Conservation (phyloP, 2,329 filamentous ascomycete genomes). For the Fusarium sublunatum region DNA sequence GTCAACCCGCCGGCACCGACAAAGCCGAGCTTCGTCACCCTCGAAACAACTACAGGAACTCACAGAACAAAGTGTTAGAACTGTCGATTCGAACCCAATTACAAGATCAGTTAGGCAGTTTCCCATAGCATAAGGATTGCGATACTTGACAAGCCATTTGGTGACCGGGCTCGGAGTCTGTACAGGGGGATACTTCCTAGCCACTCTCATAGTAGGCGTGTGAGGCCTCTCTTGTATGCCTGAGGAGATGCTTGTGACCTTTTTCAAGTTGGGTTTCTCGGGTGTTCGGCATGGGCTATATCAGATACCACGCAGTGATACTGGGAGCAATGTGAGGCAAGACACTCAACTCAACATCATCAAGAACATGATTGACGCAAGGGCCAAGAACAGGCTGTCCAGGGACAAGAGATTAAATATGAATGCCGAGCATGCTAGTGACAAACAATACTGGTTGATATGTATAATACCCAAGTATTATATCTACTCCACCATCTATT, state of each 20-base stretch:
- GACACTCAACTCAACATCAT: too few species aligned
- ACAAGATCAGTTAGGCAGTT: not conserved
- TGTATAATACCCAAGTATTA: not conserved
- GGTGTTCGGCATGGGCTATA: too few species aligned
- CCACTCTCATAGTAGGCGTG: not conserved
- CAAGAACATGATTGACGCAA: too few species aligned
- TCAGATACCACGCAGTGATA: too few species aligned
- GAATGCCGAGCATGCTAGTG: not conserved
- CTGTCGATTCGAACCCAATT: not conserved
- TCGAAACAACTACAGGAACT: not conserved
- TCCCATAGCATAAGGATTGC: not conserved
- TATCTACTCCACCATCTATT: not conserved
- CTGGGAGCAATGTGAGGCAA: too few species aligned
- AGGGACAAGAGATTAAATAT: not conserved
- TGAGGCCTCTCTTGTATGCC: not conserved
- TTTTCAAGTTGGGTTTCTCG: too few species aligned
- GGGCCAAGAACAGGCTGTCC: too few species aligned
- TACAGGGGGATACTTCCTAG: not conserved
- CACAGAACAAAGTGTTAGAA: not conserved
- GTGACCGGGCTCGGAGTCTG: not conserved
- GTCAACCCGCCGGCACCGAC: too few species aligned
- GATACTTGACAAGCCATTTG: not conserved
- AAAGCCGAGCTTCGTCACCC: too few species aligned
- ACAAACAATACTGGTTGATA: not conserved
- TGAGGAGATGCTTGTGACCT: too few species aligned